Evolutionary conservation across 2,329 filamentous ascomycete genomes (phyloP), one percentile per base, ranked within the genome.

Genomic region (Thielaviopsis ethacetica): DNA sequence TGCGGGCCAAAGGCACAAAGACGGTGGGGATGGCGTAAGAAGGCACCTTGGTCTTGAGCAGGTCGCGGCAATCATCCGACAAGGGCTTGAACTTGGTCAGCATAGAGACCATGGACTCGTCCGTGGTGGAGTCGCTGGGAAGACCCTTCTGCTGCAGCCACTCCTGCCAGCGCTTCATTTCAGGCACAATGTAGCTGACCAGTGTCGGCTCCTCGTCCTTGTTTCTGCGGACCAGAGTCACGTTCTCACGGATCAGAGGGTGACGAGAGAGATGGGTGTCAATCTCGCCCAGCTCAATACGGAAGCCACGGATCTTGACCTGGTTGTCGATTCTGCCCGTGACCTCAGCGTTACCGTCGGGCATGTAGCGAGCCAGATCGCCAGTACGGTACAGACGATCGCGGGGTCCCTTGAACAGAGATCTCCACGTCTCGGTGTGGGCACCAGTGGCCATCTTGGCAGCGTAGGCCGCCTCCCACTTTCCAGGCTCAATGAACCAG

Each of bases 301-400:
- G 80, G 77, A 96, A 97, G 1, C 91, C 91, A 62, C 93, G 85
- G 64, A 97, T 91, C 76, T 97, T 98, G 73, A 96, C 88, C 68
- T 97, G 91, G 64, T 85, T 80, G 67, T 97, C 91, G 24, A 83
- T 83, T 61, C 93, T 79, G 22, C 91, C 91, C 10, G 86, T 84
- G 67, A 83, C 87, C 66, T 86, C 85, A 12, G 89, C 85, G 63
- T 85, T 83, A 41, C 87, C 88, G 52, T 82, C 77, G 1, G 78
- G 75, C 56, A 82, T 80, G 67, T 87, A 91, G 60, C 83, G 76
- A 3, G 91, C 91, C 3, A 98, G 73, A 68, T 97, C 91, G 26
- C 91, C 93, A 47, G 85, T 93, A 21, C 87, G 75, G 71, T 98
- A 97, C 56, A 97, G 71, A 38, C 91, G 79, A 72, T 97, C 93